Evolutionary conservation across 371 early-diverging fungal genomes (phyloP).

Genomic region (Chytridium lagenaria): DNA sequence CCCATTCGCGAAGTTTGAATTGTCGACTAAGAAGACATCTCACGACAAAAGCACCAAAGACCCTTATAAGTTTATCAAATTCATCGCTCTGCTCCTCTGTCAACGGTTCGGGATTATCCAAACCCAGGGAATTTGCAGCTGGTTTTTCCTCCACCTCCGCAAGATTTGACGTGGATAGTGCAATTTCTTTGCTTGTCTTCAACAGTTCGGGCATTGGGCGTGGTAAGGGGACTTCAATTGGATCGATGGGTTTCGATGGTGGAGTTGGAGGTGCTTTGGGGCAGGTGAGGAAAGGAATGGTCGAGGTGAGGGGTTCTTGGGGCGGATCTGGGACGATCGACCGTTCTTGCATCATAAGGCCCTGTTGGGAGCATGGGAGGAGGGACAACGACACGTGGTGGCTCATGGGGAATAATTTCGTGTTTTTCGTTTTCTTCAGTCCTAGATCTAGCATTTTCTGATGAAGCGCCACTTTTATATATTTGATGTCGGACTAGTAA

Average conservation of each 20-base stretch:
- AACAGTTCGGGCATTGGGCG: neutral
- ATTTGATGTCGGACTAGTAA: constrained; percentile 4
- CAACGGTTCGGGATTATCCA: constrained; percentile 54
- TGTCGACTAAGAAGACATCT: constrained; percentile 61
- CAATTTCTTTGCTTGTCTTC: too few relatives aligned
- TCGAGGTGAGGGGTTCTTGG: constrained; percentile 17
- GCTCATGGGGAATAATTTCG: neutral
- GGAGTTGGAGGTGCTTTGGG: constrained; percentile 15
- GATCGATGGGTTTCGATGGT: constrained; percentile 35
- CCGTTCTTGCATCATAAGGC: neutral
- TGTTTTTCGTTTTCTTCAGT: constrained; percentile 6
- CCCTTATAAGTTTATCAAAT: constrained; percentile 56
- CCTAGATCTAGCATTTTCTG: constrained; percentile 8
- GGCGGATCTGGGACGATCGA: constrained; percentile 23
- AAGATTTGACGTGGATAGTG: constrained; percentile 15
- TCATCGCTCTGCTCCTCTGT: constrained; percentile 59
- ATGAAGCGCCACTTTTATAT: neutral
- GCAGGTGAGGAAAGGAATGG: constrained; percentile 1
- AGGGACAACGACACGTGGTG: too few relatives aligned
- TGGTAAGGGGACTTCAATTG: neutral
- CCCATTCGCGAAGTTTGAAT: constrained; percentile 59
- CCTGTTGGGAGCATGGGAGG: constrained; percentile 2
- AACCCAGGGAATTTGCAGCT: neutral
- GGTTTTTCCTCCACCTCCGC: constrained; percentile 38
- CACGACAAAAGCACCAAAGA: constrained; percentile 59